Percentiles rank a stretch among this genome's conserved stretches.
phyloP scores from a whole-genome alignment of 169 alveolate genomes.

The Babesia sp. region DNA sequence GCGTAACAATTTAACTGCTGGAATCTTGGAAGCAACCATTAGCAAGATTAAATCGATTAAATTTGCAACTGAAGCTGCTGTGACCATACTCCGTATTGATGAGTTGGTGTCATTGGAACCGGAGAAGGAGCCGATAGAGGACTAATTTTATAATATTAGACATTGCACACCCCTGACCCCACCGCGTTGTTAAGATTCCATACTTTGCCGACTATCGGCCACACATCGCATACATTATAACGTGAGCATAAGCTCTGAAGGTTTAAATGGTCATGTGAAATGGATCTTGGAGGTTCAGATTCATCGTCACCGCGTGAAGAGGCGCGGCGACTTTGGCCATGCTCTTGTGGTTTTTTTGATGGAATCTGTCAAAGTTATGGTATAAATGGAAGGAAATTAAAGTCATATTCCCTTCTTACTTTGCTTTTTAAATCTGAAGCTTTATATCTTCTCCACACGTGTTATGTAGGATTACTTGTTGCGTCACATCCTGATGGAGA shows the following conservation, averaged over 20 bases:
- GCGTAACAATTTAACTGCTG: conserved; percentile 91
- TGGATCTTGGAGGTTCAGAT: conserved; percentile 15
- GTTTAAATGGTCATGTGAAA: neutral
- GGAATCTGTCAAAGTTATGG: conserved; percentile 16
- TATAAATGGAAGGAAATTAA: neutral
- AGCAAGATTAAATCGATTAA: conserved; percentile 90
- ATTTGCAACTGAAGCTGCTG: conserved; percentile 99
- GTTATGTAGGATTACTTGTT: conserved; percentile 35
- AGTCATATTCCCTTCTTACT: conserved; percentile 38
- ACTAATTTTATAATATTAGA: conserved; percentile 45
- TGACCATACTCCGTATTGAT: conserved; percentile 96
- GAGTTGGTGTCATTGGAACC: conserved; percentile 91
- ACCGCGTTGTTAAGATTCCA: conserved; percentile 24
- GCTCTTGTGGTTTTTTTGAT: conserved; percentile 3
- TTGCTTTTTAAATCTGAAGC: conserved; percentile 57
- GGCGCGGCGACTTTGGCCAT: conserved; percentile 7
- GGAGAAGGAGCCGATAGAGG: conserved; percentile 85
- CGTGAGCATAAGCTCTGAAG: neutral
- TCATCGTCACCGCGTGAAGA: conserved; percentile 10
- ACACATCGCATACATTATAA: neutral
- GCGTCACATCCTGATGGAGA: conserved; percentile 27
- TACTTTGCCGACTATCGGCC: neutral
- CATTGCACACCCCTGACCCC: conserved; percentile 26
- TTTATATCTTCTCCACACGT: conserved; percentile 36
- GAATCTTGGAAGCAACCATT: conserved; percentile 95